Evolutionary conservation across 2,329 filamentous ascomycete genomes (phyloP), one percentile per base, ranked within the genome.

Genomic region (Lanzia echinophila): DNA sequence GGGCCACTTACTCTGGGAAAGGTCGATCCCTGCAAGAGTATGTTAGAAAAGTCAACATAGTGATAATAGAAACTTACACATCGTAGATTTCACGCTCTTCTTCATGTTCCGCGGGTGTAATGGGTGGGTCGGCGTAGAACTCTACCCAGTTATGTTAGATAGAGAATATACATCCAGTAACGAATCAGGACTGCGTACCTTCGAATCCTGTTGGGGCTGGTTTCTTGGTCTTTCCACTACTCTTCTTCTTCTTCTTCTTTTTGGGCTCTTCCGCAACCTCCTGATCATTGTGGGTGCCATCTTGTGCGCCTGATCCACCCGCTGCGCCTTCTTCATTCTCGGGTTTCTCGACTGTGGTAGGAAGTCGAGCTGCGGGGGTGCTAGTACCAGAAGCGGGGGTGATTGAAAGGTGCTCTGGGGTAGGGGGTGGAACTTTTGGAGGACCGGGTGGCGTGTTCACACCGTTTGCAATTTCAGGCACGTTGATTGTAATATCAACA

Each of bases 101-200:
- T 3, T 77, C 71, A 47, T 81, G 77, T 65, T 95, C 84, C 0
- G 75, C 60, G 2, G 85, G 83, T 0, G 86, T 91, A 57, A 95
- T 72, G 0, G 90, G 90, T 1, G 84, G 78, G 68, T 97, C 92
- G 12, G 87, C 83, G 66, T 82, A 94, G 68, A 82, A 89, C 58
- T 90, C 85, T 79, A 54, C 20, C 8, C 42, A 36, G 45, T 32
- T 13, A 45, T 47, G 52, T 63, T 54, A 61, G 51, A 47, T 28
- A 41, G 51, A 28, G 53, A 41, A 6, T 38, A 31, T 55, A n/a
- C 7, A 28, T 24, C 13, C 12, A 20, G 34, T 19, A 24, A 24
- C 13, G 19, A 7, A 45, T 20, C 4, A 41, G 17, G 33, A 31
- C 43, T 45, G 39, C 31, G 15, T 38, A 79, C 82, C 81, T 70